Evolutionary conservation across 805 yeast genomes (phyloP), one percentile per base, ranked within the genome.

Genomic region (Isabelozyma pseudorhagii): DNA sequence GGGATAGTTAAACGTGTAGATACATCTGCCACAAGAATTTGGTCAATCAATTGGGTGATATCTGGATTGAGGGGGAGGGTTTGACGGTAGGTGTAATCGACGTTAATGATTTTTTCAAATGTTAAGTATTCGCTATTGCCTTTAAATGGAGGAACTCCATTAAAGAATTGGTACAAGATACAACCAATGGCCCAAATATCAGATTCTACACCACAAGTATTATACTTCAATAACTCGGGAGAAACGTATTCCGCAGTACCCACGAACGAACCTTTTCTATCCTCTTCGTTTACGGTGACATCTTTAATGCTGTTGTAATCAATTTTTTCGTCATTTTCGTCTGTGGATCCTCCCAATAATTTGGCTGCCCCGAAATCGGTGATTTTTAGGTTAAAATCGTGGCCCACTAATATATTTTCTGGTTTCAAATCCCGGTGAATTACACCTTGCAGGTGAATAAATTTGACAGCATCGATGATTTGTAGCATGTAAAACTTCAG

Each of bases 331-430:
- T 57, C 62, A 8, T 56, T 55, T 14, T 63, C 64, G 39, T 80
- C 81, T 45, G 62, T 63, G 34, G 50, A 46, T 18, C 57, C 56
- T 15, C 70, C 76, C 13, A 89, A 69, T 5, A 89, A 72, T 64
- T 89, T 90, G 1, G 98, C 99, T n/a, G 98, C 96, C 9, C 99
- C 99, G 67, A 94, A 94, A 69, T 94, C 99, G 1, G 98, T 94
- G 49, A 94, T 85, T 80, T 92, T 90, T 51, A 94, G 71, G 59
- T 89, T 85, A 81, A 92, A 89, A 49, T 89, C 94, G 52, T 83
- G 83, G 61, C 88, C 93, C 44, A 94, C 79, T 56, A 93, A 67
- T 45, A 93, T 87, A 63, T 93, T 93, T 60, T 93, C 99, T 0
- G 99, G 99, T 66, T 93, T 93, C 60, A 94, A 72, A 68, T 94